Conservation (phyloP, 2,329 filamentous ascomycete species). For the Monilinia fructigena region DNA sequence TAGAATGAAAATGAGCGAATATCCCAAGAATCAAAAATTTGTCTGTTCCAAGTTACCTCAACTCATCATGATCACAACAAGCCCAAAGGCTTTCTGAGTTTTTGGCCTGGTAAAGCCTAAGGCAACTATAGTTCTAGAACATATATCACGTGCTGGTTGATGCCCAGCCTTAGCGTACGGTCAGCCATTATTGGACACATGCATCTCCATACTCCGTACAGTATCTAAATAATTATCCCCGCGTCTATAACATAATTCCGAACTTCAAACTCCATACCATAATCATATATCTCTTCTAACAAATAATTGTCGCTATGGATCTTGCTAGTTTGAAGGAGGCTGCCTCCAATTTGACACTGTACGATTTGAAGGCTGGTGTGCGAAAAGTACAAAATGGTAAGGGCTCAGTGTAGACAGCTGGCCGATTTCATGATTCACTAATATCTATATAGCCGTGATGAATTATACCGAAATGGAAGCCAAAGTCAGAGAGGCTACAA, state of each 20-base stretch:
- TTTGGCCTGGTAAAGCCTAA: accelerated
- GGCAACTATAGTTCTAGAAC: accelerated
- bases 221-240: constrained; percentile 24
- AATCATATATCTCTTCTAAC: background rate
- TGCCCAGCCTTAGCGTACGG: constrained; percentile 8
- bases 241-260: constrained; percentile 12
- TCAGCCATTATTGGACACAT: constrained; percentile 20
- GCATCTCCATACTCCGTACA: constrained; percentile 18
- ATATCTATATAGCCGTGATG: constrained; percentile 61
- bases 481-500: constrained; percentile 92
- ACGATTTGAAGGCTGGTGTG: constrained; percentile 73
- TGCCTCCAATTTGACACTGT: constrained; percentile 70
- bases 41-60: too few species aligned
- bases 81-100: background rate
- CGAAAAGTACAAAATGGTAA: constrained; percentile 76
- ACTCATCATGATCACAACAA: background rate
- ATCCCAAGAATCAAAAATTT: too few species aligned
- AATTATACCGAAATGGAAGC: constrained; percentile 76
- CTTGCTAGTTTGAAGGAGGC: constrained; percentile 65
- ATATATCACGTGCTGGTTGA: background rate
- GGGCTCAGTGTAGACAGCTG: constrained; percentile 37
- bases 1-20: background rate
- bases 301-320: constrained; percentile 53
- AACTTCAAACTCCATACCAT: constrained; percentile 1
- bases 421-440: constrained; percentile 30